Evolutionary conservation across 768 basidiomycete species (phyloP).

Genomic region (Kwoniella mangroviensis): DNA sequence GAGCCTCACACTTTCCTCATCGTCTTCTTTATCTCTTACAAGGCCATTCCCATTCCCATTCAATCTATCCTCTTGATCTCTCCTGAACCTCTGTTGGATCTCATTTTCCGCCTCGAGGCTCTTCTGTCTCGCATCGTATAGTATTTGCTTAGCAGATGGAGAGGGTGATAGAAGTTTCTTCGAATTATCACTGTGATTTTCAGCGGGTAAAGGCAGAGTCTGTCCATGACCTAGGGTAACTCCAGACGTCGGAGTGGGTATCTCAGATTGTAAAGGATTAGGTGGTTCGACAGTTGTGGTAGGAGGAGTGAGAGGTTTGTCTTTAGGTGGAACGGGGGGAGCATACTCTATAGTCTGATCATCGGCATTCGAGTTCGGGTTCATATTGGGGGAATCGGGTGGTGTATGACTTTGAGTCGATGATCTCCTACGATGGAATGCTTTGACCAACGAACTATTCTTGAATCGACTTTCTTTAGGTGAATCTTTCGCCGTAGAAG

Average conservation of each 20-base stretch:
- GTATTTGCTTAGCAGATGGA: slow-evolving; percentile 33
- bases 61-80: slow-evolving; percentile 30
- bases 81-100: slow-evolving; percentile 43
- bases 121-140: slow-evolving; percentile 34
- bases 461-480: slow-evolving; percentile 26
- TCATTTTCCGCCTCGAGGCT: slow-evolving; percentile 37
- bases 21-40: background rate
- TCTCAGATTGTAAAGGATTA: slow-evolving; percentile 5
- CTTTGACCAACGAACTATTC: slow-evolving; percentile 24
- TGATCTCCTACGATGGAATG: slow-evolving; percentile 24
- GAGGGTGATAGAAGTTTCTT: slow-evolving; percentile 29
- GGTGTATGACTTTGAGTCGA: slow-evolving; percentile 18
- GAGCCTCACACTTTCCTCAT: slow-evolving; percentile 33
- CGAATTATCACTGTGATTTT: background rate
- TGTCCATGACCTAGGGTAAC: slow-evolving; percentile 16
- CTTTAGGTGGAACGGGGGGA: slow-evolving; percentile 35
- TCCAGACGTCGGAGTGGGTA: slow-evolving; percentile 7
- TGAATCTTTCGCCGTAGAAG: slow-evolving; percentile 5
- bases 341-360: slow-evolving; percentile 4
- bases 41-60: background rate
- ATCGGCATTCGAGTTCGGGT: slow-evolving; percentile 13
- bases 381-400: slow-evolving; percentile 9
- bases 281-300: slow-evolving; percentile 3
- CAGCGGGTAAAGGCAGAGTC: background rate
- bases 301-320: background rate